Base-by-base conservation (phyloP, 208 protist species). In the Crithidia expoeki region DNA sequence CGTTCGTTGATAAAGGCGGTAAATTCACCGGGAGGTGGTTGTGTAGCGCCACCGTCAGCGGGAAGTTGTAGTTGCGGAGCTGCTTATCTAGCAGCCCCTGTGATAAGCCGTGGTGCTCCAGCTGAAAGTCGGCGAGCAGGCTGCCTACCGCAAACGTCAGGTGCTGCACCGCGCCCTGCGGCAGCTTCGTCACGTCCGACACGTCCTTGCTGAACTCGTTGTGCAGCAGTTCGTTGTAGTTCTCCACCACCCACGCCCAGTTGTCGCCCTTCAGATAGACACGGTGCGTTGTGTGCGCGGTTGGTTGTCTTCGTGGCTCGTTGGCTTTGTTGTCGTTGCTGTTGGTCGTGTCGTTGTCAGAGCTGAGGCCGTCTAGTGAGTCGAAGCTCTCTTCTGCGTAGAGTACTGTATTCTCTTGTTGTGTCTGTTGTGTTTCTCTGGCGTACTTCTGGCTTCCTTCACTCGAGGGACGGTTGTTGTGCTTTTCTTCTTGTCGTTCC, bases 191-290 rank as follows among this genome's bases (percentile, higher is more conserved):
- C 12, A 73, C 76, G 34, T 68, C 66, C 33, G 75, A 79, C 25
- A 88, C 76, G 32, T 88, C 83, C 49, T 36, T 57, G 19, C 60
- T 68, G 72, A 88, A 81, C 49, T 71, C 83, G 12, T 83, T 52
- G 21, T 56, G 49, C 27, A 88, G 70, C 34, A 62, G 60, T 1
- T 69, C 68, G 19, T 51, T 69, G 27, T 71, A 73, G 42, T 56
- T 47, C 12, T 69, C 51, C 0, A 84, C 11, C 19, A 89, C 74
- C 30, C 70, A 42, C 6, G 42, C 74, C 84, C 80, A 89, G 44
- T 64, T 10, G n/a, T 85, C 73, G n/a, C 84, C 84, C 12, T 81
- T 68, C 17, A 89, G 70, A 2, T 52, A 68, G 23, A 83, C 67
- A 25, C 49, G 73, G 71, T 85, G 84, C 6, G 44, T 74, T 10